Evolutionary conservation across 345 rosid species (phyloP), one percentile per base, ranked within the genome.

Genomic region (Citrus trifoliata): DNA sequence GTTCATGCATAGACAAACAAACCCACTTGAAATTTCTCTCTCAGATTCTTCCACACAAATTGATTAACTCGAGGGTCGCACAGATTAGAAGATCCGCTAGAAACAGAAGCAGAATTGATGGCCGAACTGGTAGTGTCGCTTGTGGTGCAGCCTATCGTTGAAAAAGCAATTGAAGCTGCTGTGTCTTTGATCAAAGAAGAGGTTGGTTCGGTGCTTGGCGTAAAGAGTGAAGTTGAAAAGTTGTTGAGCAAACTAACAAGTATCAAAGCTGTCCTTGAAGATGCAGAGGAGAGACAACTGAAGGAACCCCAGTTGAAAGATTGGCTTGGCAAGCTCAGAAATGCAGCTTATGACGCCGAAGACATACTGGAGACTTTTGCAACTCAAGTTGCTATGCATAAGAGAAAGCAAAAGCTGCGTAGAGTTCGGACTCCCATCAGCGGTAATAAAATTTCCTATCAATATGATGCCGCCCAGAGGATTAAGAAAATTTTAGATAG

Each of bases 281-380:
- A 70, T 70, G 74, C 74, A 48, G 74, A 70, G 74, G 74, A 70
- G 60, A 70, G 30, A 18, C 74, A 70, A 14, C 59, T 46, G 22
- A n/a, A 28, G 0, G 60, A 18, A 5, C n/a, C 38, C 33, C 67
- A 16, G 2, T 30, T 71, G 62, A 72, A 28, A 58, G 65, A 55
- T 12, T 72, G 76, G 76, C 76, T 72, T 21, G 65, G 65, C 14
- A 72, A 72, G 76, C 65, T 72, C 27, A 56, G 24, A 72, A 37
- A 72, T 72, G 76, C 46, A 21, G 76, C 65, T 28, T 33, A 55
- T n/a, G 76, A 58, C 35, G 37, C 30, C 2, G 65, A 72, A 27
- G 76, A 72, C 32, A 58, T 56, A 22, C 10, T 72, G 18, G 76
- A 72, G 7, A 35, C 28, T 10, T 72, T 72, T 33, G 48, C 60